Percentiles rank a stretch among this genome's conserved stretches.
phyloP scores from a whole-genome alignment of 768 basidiomycete genomes.

The Mycena metata region DNA sequence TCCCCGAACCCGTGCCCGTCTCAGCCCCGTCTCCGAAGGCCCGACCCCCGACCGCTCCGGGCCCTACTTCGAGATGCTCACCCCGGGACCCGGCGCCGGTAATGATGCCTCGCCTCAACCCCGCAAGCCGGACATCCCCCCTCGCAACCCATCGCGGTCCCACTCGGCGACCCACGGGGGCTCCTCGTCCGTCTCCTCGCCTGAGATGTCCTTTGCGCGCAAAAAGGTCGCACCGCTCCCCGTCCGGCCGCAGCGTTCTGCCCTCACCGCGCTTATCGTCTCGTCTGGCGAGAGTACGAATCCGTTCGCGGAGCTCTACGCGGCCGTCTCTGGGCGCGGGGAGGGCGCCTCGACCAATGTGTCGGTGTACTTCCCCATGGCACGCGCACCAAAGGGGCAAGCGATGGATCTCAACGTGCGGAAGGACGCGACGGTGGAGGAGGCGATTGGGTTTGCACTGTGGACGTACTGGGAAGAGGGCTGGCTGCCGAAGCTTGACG shows the following conservation, averaged over 20 bases:
- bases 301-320: slow-evolving; percentile 91
- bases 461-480: slow-evolving; percentile 96
- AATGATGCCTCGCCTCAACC: slow-evolving; percentile 35
- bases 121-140: slow-evolving; percentile 39
- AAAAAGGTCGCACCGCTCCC: slow-evolving; percentile 58
- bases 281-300: slow-evolving; percentile 77
- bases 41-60: slow-evolving; percentile 54
- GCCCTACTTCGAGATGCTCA: slow-evolving; percentile 69
- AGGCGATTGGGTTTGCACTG: slow-evolving; percentile 93
- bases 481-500: slow-evolving; percentile 82
- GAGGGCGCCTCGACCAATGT: slow-evolving; percentile 74
- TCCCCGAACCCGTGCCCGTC: slow-evolving; percentile 58
- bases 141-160: slow-evolving; percentile 34
- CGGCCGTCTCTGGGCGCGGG: slow-evolving; percentile 84
- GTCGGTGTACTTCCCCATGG: slow-evolving; percentile 89
- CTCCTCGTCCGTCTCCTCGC: slow-evolving; percentile 39
- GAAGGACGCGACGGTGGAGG: slow-evolving; percentile 92
- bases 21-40: slow-evolving; percentile 77
- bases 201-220: slow-evolving; percentile 64
- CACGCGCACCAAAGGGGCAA: slow-evolving; percentile 69
- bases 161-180: slow-evolving; percentile 19
- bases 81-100: slow-evolving; percentile 51
- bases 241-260: slow-evolving; percentile 64
- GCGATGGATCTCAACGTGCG: slow-evolving; percentile 82
- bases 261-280: slow-evolving; percentile 81